phyloP scores from a whole-genome alignment of 768 basidiomycete species.

The Dentipellis fragilis region DNA sequence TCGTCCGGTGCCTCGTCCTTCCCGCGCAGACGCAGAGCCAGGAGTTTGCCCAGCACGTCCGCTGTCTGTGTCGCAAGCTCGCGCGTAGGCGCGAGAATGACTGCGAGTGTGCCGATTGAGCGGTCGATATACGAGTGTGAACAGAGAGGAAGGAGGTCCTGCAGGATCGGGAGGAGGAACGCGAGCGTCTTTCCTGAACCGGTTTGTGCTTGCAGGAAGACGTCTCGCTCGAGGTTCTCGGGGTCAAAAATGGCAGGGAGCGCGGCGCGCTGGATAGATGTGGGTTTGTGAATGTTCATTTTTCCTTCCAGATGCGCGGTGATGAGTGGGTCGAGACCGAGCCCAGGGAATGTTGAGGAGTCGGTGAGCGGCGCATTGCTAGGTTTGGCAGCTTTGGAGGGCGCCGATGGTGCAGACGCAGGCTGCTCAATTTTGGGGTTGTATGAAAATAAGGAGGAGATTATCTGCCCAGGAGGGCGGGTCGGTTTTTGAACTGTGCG shows the following conservation, averaged over 20 bases:
- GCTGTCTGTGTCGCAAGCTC: conserved; percentile 96
- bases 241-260: conserved; percentile 50
- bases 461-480: conserved; percentile 9
- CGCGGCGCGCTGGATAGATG: conserved; percentile 76
- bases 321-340: conserved; percentile 78
- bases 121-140: conserved; percentile 90
- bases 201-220: conserved; percentile 93
- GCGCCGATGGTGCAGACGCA: conserved; percentile 16
- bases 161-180: conserved; percentile 89
- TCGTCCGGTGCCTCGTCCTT: conserved; percentile 44
- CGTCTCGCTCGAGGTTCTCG: conserved; percentile 69
- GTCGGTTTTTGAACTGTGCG: too few relatives aligned
- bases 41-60: conserved; percentile 79
- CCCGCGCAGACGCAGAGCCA: conserved; percentile 64
- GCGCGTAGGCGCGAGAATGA: conserved; percentile 91
- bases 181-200: conserved; percentile 95
- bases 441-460: conserved; percentile 67
- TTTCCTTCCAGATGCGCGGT: conserved; percentile 68
- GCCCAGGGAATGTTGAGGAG: conserved; percentile 68
- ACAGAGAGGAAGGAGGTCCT: conserved; percentile 86
- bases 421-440: conserved; percentile 56
- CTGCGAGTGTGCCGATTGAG: conserved; percentile 87
- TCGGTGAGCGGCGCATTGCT: conserved; percentile 79
- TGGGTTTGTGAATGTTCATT: conserved; percentile 78
- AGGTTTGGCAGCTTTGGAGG: conserved; percentile 29